Percentiles rank a stretch among this genome's conserved stretches.
Evolutionary conservation across 352 stramenopile species (phyloP).

Genomic region (Phytophthora tubulina): DNA sequence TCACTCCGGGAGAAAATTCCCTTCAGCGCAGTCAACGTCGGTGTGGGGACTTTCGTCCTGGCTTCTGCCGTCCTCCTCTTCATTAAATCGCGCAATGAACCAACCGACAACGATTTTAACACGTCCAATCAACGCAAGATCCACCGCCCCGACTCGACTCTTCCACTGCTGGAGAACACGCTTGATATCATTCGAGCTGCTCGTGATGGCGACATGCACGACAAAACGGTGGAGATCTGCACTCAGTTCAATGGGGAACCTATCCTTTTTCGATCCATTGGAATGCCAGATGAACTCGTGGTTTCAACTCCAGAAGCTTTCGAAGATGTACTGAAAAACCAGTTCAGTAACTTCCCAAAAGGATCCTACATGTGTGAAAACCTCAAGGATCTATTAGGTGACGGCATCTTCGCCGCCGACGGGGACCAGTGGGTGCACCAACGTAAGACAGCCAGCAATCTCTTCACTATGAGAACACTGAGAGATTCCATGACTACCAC

Average conservation of each 20-base stretch:
- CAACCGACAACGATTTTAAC: constrained; percentile 11
- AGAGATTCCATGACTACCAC: constrained; percentile 47
- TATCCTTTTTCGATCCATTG: constrained; percentile 21
- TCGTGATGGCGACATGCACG: constrained; percentile 39
- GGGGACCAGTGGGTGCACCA: not conserved
- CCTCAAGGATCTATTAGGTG: constrained; percentile 5
- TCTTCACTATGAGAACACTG: constrained; percentile 71
- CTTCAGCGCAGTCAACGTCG: not conserved
- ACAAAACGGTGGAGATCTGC: constrained; percentile 32
- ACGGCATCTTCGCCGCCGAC: not conserved
- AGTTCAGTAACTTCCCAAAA: constrained; percentile 62
- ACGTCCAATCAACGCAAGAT: constrained; percentile 4
- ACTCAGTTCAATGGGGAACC: constrained; percentile 30
- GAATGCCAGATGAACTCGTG: constrained; percentile 2
- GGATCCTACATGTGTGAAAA: constrained; percentile 43
- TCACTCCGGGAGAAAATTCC: constrained; percentile 6
- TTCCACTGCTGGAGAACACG: constrained; percentile 53
- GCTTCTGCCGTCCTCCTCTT: not conserved
- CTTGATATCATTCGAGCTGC: constrained; percentile 30
- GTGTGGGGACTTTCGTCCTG: constrained; percentile 1
- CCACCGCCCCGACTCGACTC: constrained; percentile 32
- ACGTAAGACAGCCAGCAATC: constrained; percentile 82
- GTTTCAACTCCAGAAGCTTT: not conserved
- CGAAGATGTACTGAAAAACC: constrained; percentile 4
- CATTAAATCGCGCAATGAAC: not conserved